phyloP scores from a whole-genome alignment of 2,329 filamentous ascomycete genomes.

The Fusarium nurragi region DNA sequence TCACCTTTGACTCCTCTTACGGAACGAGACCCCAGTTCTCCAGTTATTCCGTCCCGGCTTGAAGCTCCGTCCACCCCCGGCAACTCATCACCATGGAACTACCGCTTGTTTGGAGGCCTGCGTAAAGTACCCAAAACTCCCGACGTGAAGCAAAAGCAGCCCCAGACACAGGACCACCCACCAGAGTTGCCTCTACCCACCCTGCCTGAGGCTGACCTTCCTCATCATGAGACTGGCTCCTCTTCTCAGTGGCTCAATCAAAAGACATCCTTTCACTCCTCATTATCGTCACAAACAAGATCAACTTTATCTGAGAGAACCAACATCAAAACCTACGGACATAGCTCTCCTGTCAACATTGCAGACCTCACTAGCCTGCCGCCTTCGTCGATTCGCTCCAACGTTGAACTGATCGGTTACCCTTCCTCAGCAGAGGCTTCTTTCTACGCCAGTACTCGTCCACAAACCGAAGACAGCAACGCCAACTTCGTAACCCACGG shows the following conservation, averaged over 20 bases:
- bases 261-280: slow-evolving; percentile 41
- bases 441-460: slow-evolving; percentile 48
- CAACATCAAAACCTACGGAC: slow-evolving; percentile 65
- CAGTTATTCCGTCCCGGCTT: slow-evolving; percentile 26
- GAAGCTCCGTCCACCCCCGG: slow-evolving; percentile 29
- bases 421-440: slow-evolving; percentile 59
- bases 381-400: slow-evolving; percentile 57
- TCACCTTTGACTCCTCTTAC: slow-evolving; percentile 60
- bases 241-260: slow-evolving; percentile 34
- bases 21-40: slow-evolving; percentile 49
- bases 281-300: slow-evolving; percentile 46
- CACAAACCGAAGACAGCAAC: slow-evolving; percentile 53
- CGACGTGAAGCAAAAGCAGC: slow-evolving; percentile 56
- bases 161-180: slow-evolving; percentile 41
- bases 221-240: slow-evolving; percentile 30
- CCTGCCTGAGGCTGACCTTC: slow-evolving; percentile 44
- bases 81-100: slow-evolving; percentile 60
- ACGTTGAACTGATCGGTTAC: slow-evolving; percentile 62
- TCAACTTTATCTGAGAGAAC: slow-evolving; percentile 61
- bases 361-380: slow-evolving; percentile 53
- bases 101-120: slow-evolving; percentile 64
- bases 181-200: slow-evolving; percentile 43
- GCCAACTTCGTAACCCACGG: slow-evolving; percentile 65
- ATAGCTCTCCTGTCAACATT: slow-evolving; percentile 52
- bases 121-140: slow-evolving; percentile 57